Evolutionary conservation across 345 rosid genomes (phyloP).

Genomic region (Limnanthes douglasii): DNA sequence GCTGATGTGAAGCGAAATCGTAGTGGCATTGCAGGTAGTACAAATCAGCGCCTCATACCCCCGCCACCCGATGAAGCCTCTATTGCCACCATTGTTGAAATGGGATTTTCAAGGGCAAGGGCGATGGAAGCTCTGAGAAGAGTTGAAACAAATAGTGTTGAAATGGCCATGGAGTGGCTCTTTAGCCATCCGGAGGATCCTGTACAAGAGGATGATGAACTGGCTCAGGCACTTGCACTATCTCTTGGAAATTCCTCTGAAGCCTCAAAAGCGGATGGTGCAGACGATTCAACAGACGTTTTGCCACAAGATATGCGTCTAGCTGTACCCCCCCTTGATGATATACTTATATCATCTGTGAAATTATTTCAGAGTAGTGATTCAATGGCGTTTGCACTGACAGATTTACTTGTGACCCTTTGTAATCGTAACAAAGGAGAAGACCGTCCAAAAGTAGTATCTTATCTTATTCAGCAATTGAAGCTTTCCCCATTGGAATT

Average conservation of each 20-base stretch:
- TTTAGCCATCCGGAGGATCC: constrained; percentile 76
- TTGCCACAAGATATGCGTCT: constrained; percentile 32
- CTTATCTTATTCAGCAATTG: constrained; percentile 75
- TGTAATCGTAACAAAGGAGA: constrained; percentile 87
- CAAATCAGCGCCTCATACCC: constrained; percentile 59
- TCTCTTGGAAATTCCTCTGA: constrained; percentile 95
- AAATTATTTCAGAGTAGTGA: constrained; percentile 70
- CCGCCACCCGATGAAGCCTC: constrained; percentile 88
- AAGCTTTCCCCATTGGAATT: constrained; percentile 62
- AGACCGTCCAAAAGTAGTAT: constrained; percentile 61
- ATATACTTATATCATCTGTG: constrained; percentile 65
- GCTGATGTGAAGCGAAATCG: constrained; percentile 75
- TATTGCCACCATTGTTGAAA: constrained; percentile 78
- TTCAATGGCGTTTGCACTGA: constrained; percentile 58
- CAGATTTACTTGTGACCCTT: constrained; percentile 78
- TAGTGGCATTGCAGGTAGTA: constrained; percentile 41
- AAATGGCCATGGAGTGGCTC: constrained; percentile 96
- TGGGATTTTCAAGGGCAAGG: constrained; percentile 97
- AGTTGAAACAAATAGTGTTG: constrained; percentile 93
- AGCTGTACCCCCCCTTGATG: constrained; percentile 70
- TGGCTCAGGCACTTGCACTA: constrained; percentile 89
- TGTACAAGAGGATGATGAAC: constrained; percentile 96
- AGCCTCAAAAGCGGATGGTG: constrained; percentile 49
- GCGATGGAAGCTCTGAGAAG: constrained; percentile 89
- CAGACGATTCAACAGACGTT: constrained; percentile 51